Evolutionary conservation across 371 early-diverging fungal genomes (phyloP), one percentile per base, ranked within the genome.

Genomic region (Umbelopsis sp.): DNA sequence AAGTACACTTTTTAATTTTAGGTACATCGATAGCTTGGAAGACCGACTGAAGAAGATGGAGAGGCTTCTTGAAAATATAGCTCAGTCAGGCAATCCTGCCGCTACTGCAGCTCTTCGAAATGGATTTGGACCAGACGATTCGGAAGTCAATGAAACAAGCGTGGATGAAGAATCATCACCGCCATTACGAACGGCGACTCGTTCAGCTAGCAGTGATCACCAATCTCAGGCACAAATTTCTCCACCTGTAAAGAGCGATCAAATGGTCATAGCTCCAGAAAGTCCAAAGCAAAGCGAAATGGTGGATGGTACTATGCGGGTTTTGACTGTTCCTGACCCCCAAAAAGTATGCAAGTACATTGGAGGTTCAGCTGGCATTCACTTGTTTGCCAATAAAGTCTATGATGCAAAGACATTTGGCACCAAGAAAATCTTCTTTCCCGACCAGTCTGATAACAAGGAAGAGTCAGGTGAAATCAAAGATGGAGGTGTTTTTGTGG

Each of bases 11-110:
- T 35, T 14, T 29, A 29, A 35, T 37, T 45, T 66, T 25, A 80
- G 81, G 7, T 82, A 82, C 51, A 82, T 82, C 16, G 82, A 82
- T 41, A 77, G 71, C 48, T 67, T 82, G 41, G 82, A 82, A 63
- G 67, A 67, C 22, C 65, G 82, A 18, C 37, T 82, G n/a, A 70
- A 76, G 64, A 77, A 75, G 22, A 78, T 82, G 78, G 82, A 82
- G 50, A 50, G 50, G 8, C 24, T 82, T 41, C 46, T 82, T n/a
- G 67, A 73, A 32, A 69, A 68, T 12, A 74, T 74, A 65, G 53
- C 69, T 20, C 52, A 52, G 22, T 65, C 69, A 20, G 63, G 38
- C 46, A 63, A 64, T 18, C 46, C 69, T n/a, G 64, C 44, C 7
- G 63, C 20, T 51, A 69, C 50, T 45, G 51, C 63, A 38, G 63